Conservation (phyloP, 208 protist species). For the Tritrichomonas musculus region DNA sequence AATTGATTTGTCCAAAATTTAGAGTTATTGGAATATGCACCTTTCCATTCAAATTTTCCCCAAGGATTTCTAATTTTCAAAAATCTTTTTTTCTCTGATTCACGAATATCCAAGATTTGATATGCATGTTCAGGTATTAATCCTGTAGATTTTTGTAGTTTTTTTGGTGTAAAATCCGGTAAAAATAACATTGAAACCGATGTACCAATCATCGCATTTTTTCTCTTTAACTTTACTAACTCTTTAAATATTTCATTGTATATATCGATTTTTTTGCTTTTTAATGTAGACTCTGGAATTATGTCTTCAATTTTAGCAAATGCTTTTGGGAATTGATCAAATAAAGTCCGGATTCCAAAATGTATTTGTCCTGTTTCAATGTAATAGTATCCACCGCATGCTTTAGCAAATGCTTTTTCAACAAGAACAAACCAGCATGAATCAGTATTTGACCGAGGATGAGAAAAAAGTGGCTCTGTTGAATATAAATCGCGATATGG, state of each 20-base stretch:
- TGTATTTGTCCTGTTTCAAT: too few species aligned
- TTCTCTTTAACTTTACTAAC: too few species aligned
- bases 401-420: slow-evolving; percentile 12
- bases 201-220: too few species aligned
- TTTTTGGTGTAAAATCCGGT: too few species aligned
- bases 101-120: neutral
- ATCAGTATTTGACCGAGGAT: neutral
- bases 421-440: neutral
- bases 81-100: neutral
- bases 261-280: too few species aligned
- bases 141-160: too few species aligned
- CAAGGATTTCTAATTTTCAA: slow-evolving; percentile 9
- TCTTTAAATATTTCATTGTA: too few species aligned
- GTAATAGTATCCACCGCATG: neutral
- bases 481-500: neutral
- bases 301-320: too few species aligned
- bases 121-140: neutral
- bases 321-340: too few species aligned
- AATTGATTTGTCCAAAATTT: neutral
- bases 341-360: too few species aligned
- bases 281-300: too few species aligned
- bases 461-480: neutral
- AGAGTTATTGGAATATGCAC: neutral
- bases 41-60: slow-evolving; percentile 22
- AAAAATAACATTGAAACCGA: too few species aligned